A percentile compares a stretch with the other conserved stretches of the same genome.
phyloP scores from a whole-genome alignment of 1,284 basidiomycete genomes.

The Ceratobasidium sp. region DNA sequence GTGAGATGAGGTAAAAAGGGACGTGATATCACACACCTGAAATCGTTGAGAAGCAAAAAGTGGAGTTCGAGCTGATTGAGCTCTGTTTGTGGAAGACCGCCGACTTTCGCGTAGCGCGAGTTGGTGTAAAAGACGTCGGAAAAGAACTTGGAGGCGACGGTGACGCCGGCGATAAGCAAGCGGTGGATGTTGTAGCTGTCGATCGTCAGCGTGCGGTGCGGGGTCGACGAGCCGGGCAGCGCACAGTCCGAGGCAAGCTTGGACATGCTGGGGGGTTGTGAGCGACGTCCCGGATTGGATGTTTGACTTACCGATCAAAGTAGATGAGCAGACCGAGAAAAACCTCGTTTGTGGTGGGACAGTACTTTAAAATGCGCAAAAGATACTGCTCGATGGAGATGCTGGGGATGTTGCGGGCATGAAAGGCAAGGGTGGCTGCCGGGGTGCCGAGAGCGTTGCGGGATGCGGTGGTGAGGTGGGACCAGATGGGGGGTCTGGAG shows the following conservation, averaged over 20 bases:
- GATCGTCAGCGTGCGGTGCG: conserved; percentile 80
- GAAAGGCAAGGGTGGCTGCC: conserved; percentile 88
- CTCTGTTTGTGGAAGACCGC: conserved; percentile 91
- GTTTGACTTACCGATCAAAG: conserved; percentile 81
- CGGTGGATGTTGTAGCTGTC: conserved; percentile 97
- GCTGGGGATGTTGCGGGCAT: conserved; percentile 93
- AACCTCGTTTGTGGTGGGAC: conserved; percentile 97
- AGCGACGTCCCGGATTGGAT: conserved; percentile 12
- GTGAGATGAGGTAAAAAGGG: conserved; percentile 25
- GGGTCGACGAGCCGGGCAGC: not conserved
- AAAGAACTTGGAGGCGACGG: conserved; percentile 98
- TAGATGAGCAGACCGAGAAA: conserved; percentile 94
- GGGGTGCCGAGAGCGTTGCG: conserved; percentile 76
- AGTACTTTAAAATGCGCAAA: conserved; percentile 95
- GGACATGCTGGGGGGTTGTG: conserved; percentile 58
- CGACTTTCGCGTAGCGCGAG: conserved; percentile 97
- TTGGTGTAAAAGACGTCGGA: conserved; percentile 99
- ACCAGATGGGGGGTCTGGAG: conserved; percentile 43
- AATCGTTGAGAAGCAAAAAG: conserved; percentile 96
- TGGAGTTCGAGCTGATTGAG: conserved; percentile 97
- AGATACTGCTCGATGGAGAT: conserved; percentile 96
- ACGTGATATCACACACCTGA: conserved; percentile 53
- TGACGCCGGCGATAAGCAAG: conserved; percentile 95
- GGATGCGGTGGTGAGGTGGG: conserved; percentile 74
- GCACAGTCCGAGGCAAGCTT: conserved; percentile 58